Evolutionary conservation across 805 yeast genomes (phyloP).

Genomic region (Metschnikowia gruessii): DNA sequence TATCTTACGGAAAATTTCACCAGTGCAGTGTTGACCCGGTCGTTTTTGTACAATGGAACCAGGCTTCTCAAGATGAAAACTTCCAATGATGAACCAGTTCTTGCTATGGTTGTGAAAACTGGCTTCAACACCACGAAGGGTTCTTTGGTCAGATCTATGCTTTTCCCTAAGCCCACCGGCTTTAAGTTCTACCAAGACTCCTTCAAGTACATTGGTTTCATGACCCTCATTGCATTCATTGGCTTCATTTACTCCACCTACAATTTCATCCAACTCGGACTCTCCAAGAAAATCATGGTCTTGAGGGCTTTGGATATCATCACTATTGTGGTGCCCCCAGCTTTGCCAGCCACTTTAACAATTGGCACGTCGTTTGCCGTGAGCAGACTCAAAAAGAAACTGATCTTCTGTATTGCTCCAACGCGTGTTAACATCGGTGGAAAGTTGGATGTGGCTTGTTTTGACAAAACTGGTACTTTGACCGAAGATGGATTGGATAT

Average conservation of each 20-base stretch:
- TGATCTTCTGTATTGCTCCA: constrained; percentile 89
- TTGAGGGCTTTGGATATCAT: constrained; percentile 89
- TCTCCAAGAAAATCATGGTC: constrained; percentile 66
- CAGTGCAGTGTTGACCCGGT: constrained; percentile 63
- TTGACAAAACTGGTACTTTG: constrained; percentile 96
- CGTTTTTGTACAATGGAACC: constrained; percentile 85
- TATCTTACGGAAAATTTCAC: constrained; percentile 59
- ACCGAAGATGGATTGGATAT: constrained; percentile 97
- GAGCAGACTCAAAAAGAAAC: constrained; percentile 59
- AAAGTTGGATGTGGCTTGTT: constrained; percentile 82
- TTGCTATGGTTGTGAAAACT: constrained; percentile 83
- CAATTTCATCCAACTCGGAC: constrained; percentile 74
- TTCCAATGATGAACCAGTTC: constrained; percentile 69
- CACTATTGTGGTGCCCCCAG: constrained; percentile 98
- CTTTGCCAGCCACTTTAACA: constrained; percentile 94
- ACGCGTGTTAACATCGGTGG: constrained; percentile 96
- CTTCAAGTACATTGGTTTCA: constrained; percentile 91
- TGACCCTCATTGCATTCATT: constrained; percentile 77
- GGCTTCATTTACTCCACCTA: constrained; percentile 85
- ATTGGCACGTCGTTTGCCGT: constrained; percentile 95
- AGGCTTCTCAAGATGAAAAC: constrained; percentile 79
- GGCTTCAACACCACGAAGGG: constrained; percentile 98
- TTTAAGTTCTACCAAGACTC: constrained; percentile 94
- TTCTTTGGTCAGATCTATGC: constrained; percentile 87
- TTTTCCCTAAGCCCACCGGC: constrained; percentile 91